Percentiles rank a stretch among this genome's conserved stretches.
phyloP scores from a whole-genome alignment of 176 grass and related monocot species.

The barley (Hordeum vulgare) region MorexV3_pseudomolecules_assembly NC_058519.1:481549177-481549676 shows the following conservation, averaged over 20 bases:
- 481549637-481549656: background rate
- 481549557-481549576: background rate
- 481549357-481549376: no score
- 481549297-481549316: no score
- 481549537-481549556: background rate
- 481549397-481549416: background rate
- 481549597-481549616: background rate
- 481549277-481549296: no score
- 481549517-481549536: background rate
- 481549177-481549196: no score
- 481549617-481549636: background rate
- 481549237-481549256: no score
- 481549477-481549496: background rate
- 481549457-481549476: background rate
- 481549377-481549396: conserved; percentile 37
- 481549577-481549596: background rate
- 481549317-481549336: no score
- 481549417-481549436: background rate
- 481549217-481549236: no score
- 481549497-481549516: background rate
- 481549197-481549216: no score
- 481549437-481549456: background rate
- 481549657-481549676: background rate
- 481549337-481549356: no score
- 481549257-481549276: no score